Conservation (phyloP, 768 basidiomycete species). For the Mycena maculata region DNA sequence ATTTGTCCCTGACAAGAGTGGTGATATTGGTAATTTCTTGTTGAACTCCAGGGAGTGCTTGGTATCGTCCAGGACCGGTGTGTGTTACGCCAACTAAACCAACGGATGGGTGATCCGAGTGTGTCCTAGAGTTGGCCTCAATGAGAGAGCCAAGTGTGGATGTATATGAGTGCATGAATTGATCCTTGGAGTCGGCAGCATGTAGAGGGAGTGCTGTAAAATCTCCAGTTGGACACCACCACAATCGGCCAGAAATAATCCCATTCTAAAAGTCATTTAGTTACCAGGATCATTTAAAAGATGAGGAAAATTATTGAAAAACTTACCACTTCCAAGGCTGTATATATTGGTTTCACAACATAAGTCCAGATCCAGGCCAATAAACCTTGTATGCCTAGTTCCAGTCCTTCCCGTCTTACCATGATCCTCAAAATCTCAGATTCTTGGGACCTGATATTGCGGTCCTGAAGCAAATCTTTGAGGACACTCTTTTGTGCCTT, state of each 20-base stretch:
- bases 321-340: too few species aligned
- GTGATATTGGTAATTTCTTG: not conserved
- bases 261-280: not conserved
- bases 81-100: not conserved
- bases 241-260: too few species aligned
- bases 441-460: not conserved
- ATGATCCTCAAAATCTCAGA: not conserved
- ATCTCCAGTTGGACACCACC: conserved; percentile 1
- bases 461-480: not conserved
- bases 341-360: too few species aligned
- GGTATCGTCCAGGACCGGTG: too few species aligned
- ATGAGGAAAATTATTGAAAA: not conserved
- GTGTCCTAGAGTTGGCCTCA: too few species aligned
- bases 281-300: not conserved
- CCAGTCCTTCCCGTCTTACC: too few species aligned
- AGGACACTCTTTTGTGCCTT: too few species aligned
- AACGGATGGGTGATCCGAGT: not conserved
- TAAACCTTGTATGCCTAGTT: too few species aligned
- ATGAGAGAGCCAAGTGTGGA: not conserved
- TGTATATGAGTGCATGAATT: not conserved
- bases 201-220: not conserved
- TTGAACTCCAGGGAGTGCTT: not conserved
- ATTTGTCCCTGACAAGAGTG: not conserved
- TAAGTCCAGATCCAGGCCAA: too few species aligned
- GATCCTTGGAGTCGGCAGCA: not conserved